Evolutionary conservation across 2,329 filamentous ascomycete species (phyloP).

Genomic region (Trichophyton verrucosum): DNA sequence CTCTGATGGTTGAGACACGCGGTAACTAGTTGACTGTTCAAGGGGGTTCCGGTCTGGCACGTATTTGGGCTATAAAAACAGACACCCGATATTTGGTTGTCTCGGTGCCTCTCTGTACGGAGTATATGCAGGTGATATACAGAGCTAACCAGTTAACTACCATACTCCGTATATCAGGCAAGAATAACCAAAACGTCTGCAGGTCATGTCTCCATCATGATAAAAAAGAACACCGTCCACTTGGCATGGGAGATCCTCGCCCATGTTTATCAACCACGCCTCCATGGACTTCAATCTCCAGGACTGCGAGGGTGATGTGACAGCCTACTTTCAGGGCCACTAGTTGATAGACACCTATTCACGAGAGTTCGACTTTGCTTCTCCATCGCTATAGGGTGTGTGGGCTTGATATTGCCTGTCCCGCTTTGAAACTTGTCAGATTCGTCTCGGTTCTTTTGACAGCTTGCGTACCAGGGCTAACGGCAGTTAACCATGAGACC

Average conservation of each 20-base stretch:
- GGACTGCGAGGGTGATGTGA: neutral
- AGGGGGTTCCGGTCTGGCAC: too few species aligned
- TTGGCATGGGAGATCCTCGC: neutral
- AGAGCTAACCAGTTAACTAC: neutral
- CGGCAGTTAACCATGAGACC: too few species aligned
- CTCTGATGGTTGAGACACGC: neutral
- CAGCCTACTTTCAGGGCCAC: neutral
- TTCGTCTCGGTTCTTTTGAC: neutral
- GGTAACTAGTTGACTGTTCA: neutral
- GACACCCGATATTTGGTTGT: neutral
- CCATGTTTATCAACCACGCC: neutral
- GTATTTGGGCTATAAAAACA: neutral
- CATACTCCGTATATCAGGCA: neutral
- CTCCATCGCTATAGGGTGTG: neutral
- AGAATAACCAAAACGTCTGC: neutral
- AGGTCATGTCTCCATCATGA: neutral
- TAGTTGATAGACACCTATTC: neutral
- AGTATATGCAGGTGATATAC: neutral
- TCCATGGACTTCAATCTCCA: neutral
- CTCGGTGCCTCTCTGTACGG: neutral
- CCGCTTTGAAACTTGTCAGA: slow-evolving; percentile 1
- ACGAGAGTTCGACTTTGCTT: neutral
- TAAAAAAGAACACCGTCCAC: neutral
- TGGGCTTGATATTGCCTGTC: neutral
- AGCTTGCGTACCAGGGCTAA: too few species aligned